A percentile compares a stretch with the other conserved stretches of the same genome.
phyloP scores from a whole-genome alignment of 176 grass and related monocot species.

The Puya raimondii region DNA sequence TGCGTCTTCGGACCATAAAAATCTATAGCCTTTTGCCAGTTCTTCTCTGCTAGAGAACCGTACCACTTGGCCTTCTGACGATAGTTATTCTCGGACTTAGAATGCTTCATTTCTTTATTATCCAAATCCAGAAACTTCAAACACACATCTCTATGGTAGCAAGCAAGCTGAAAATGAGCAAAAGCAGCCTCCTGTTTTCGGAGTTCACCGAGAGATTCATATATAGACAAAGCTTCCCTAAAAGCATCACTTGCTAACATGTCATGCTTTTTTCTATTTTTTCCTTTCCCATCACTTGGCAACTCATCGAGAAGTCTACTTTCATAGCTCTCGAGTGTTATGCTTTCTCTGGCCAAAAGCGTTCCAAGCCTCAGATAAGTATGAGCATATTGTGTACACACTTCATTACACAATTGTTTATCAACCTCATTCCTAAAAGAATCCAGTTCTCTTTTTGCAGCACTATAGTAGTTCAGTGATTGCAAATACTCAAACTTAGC shows the following conservation, averaged over 20 bases:
- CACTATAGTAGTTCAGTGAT: conserved; percentile 79
- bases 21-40: conserved; percentile 64
- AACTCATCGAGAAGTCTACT: conserved; percentile 47
- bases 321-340: conserved; percentile 56
- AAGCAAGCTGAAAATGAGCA: conserved; percentile 81
- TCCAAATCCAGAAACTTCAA: conserved; percentile 75
- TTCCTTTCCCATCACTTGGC: conserved; percentile 21
- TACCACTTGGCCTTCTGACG: conserved; percentile 84
- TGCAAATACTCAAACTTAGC: conserved; percentile 86
- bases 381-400: conserved; percentile 84
- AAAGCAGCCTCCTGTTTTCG: conserved; percentile 91
- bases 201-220: conserved; percentile 65
- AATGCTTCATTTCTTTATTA: conserved; percentile 57
- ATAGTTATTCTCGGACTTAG: conserved; percentile 59
- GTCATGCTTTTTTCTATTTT: conserved; percentile 35
- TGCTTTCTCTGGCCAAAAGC: conserved; percentile 90
- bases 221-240: conserved; percentile 76
- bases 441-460: conserved; percentile 59
- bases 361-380: conserved; percentile 92
- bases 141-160: conserved; percentile 82
- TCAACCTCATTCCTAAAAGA: conserved; percentile 50
- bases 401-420: conserved; percentile 46
- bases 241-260: conserved; percentile 87
- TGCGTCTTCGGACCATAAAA: conserved; percentile 88
- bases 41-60: conserved; percentile 79